A percentile compares a stretch with the other conserved stretches of the same genome.
Conservation (phyloP, 306 rosid genomes). For the Gastrolobium bilobum region DNA sequence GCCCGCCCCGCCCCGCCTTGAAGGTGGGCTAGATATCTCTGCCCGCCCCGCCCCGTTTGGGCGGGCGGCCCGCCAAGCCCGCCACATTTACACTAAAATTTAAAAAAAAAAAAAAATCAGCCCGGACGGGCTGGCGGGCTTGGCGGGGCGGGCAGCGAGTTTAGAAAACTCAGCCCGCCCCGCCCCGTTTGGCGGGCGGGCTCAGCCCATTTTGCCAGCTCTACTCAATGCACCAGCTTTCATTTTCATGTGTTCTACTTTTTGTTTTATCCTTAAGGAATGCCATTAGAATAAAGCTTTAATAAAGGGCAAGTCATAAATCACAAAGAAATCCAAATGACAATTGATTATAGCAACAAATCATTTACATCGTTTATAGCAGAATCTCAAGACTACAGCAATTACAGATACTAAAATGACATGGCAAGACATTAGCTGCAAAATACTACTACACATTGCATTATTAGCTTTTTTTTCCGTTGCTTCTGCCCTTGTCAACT, state of each 20-base stretch:
- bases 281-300: too few species aligned
- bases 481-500: conserved; percentile 53
- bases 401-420: conserved; percentile 43
- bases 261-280: not conserved
- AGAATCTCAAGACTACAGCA: conserved; percentile 42
- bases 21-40: too few species aligned
- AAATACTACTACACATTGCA: conserved; percentile 49
- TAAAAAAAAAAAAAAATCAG: too few species aligned
- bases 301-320: not conserved
- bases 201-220: too few species aligned
- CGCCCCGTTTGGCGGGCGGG: too few species aligned
- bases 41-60: too few species aligned
- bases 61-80: too few species aligned
- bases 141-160: too few species aligned
- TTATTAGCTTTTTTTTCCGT: conserved; percentile 30
- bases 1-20: too few species aligned
- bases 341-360: conserved; percentile 28
- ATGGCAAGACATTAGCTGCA: conserved; percentile 34
- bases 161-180: too few species aligned
- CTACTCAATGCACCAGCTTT: conserved; percentile 36
- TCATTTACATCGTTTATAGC: conserved; percentile 54
- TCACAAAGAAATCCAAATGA: conserved; percentile 5
- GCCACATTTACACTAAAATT: too few species aligned
- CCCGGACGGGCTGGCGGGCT: too few species aligned
- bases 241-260: not conserved